Conservation (phyloP, 2,329 filamentous ascomycete genomes). For the Alternaria gaisen region DNA sequence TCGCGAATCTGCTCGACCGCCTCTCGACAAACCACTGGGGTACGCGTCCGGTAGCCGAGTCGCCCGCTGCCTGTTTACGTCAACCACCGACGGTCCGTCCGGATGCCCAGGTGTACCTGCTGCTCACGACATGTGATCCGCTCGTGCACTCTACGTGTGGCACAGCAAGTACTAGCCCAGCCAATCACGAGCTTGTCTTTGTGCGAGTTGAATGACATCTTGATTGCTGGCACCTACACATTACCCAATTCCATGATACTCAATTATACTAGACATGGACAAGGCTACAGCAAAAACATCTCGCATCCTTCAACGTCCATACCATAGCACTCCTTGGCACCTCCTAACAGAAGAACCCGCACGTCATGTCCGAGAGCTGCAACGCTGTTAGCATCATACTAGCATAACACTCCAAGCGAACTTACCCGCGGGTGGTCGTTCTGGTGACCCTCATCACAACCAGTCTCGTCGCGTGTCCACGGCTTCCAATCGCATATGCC, state of each 20-base stretch:
- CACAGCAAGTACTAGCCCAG: constrained; percentile 6
- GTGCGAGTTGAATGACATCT: background rate
- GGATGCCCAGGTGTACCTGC: constrained; percentile 5
- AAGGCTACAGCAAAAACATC: background rate
- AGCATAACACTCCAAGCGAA: background rate
- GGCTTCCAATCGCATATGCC: background rate
- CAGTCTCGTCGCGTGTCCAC: background rate
- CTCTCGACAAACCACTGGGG: background rate
- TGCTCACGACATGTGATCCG: constrained; percentile 9
- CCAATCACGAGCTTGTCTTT: background rate
- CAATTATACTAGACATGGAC: background rate
- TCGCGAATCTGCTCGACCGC: background rate
- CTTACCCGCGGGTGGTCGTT: background rate
- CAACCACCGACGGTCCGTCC: background rate
- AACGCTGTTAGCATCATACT: background rate
- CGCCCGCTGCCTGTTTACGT: constrained; percentile 9
- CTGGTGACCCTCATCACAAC: background rate
- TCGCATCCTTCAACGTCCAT: background rate
- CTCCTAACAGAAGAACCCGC: constrained; percentile 5
- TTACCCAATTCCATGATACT: background rate
- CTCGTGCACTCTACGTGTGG: constrained; percentile 18
- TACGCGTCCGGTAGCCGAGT: background rate
- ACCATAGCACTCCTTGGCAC: background rate
- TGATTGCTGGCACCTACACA: background rate
- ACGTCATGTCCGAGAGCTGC: constrained; percentile 9